Base-by-base conservation (phyloP, 2,329 filamentous ascomycete genomes). In the Madurella fahalii region DNA sequence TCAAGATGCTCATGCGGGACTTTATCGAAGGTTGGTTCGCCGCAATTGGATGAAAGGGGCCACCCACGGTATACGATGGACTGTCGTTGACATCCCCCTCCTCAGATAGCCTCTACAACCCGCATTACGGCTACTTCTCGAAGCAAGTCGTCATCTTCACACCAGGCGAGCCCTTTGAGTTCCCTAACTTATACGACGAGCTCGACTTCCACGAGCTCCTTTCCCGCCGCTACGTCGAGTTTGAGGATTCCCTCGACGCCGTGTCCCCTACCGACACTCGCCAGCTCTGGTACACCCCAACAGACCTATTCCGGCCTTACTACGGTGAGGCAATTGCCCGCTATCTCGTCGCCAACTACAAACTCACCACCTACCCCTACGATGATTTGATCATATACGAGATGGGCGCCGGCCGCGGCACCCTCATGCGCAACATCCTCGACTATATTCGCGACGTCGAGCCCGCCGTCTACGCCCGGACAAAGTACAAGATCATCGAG, bases 351-450 rank as follows among this genome's bases (percentile, higher is more conserved):
- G 86, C 90, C 62, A 96, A 99, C 75, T 99, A 99, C 80, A 91
- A 94, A 69, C 83, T 96, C 69, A 90, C 89, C 43, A 83, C 90
- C 53, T 97, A 94, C 69, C 94, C 94, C 2, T 96, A 97, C 76
- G 86, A 96, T 72, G 94, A 99, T 72, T 82, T 99, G 50, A 89
- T 95, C 65, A 95, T 99, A 70, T 99, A 96, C 80, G 94, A 99
- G 71, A 95, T 99, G 88, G 94, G 94, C 50, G 94, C 94, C 40
- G 94, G 94, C 64, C 93, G 96, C 65, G 94, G 94, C 59, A 99
- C 95, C 0, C 82, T 99, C 68, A 99, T 99, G 94, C 80, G 94
- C 68, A 99, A 99, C 71, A 92, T 99, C 54, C 81, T 99, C 58
- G 93, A 99, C 77, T 96, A 95, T 71, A 95, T 99, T 69, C 89